A percentile compares a stretch with the other conserved stretches of the same genome.
Evolutionary conservation across 305 asterid genomes (phyloP).

Genomic region (Solanum hybrid): DNA sequence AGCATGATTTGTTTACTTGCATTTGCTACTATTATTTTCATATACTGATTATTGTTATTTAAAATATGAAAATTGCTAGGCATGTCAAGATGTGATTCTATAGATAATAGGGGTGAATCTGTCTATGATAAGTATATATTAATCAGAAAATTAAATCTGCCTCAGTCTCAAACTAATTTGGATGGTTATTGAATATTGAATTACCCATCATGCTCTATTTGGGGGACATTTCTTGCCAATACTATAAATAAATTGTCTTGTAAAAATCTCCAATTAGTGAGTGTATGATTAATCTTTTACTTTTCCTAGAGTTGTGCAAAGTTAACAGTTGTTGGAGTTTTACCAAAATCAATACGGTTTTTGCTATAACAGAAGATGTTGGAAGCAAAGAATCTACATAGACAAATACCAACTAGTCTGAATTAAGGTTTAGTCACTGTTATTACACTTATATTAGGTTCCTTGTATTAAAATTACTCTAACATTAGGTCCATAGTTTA

Average conservation of each 20-base stretch:
- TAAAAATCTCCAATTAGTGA: background rate
- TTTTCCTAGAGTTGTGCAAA: background rate
- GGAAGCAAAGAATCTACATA: background rate
- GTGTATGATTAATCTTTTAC: background rate
- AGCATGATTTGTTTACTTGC: background rate
- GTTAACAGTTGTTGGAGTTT: background rate
- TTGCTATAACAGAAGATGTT: background rate
- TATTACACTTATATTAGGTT: background rate
- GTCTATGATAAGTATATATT: background rate
- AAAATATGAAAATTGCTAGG: background rate
- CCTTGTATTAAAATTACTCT: background rate
- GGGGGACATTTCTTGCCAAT: background rate
- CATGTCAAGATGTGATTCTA: background rate
- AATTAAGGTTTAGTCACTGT: background rate
- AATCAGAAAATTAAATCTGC: background rate
- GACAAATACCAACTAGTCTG: background rate
- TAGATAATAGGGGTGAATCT: background rate
- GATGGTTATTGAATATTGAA: background rate
- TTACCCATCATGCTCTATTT: background rate
- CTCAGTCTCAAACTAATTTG: background rate
- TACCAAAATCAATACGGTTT: background rate
- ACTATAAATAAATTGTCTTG: background rate
- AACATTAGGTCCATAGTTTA: background rate
- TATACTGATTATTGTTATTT: background rate
- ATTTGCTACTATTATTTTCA: background rate